A percentile compares a stretch with the other conserved stretches of the same genome.
Conservation (phyloP, 305 asterid species). For the Solanum hybrid region DNA sequence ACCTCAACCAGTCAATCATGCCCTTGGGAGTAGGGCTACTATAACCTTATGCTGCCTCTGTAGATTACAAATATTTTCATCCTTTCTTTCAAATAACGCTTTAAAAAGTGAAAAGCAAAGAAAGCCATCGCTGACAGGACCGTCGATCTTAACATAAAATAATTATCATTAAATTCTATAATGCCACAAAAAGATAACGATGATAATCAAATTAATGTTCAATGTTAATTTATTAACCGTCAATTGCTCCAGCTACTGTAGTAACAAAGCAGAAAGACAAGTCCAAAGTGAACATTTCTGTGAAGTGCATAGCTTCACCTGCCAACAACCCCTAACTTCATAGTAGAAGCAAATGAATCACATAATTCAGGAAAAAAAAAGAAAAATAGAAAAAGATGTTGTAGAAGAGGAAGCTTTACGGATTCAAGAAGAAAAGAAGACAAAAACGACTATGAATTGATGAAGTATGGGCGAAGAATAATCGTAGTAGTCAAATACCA, state of each 20-base stretch:
- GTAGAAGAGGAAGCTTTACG: background rate
- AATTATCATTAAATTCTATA: background rate
- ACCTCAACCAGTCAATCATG: background rate
- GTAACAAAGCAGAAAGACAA: background rate
- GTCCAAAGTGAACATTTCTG: background rate
- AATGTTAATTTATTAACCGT: background rate
- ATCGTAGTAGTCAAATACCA: background rate
- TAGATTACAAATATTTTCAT: background rate
- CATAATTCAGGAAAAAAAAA: background rate
- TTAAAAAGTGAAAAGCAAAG: background rate
- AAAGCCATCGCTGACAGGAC: background rate
- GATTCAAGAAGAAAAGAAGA: background rate
- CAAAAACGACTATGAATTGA: background rate
- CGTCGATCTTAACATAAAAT: background rate
- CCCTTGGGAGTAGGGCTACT: background rate
- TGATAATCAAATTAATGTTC: background rate
- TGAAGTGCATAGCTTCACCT: background rate
- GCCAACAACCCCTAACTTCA: background rate
- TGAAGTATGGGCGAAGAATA: background rate
- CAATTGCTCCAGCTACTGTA: background rate
- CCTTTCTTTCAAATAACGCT: background rate
- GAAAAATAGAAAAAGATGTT: background rate
- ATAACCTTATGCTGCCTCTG: background rate
- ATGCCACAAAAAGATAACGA: background rate
- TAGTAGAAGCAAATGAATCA: background rate